Base-by-base conservation (phyloP, 306 rosid genomes). In the Albizia julibrissin region DNA sequence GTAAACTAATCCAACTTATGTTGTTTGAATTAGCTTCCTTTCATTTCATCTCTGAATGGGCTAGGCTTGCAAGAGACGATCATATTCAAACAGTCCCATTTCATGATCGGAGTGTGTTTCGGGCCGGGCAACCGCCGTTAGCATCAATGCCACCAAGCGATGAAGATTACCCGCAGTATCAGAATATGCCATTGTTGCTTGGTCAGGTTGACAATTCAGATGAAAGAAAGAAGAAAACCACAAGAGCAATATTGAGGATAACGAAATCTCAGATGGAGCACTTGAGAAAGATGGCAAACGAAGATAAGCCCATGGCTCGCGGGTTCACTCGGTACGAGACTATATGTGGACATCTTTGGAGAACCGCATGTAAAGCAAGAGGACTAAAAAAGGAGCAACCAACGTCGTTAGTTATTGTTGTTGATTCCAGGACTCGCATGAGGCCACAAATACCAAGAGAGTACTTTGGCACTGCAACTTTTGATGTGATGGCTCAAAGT, bases 261-360 rank as follows among this genome's bases (percentile, higher is more conserved):
- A 66, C 79, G n/a, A 87, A 85, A 84, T 39, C n/a, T 1, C 91
- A 88, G 69, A 84, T 88, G 3, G 91, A 87, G 42, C 77, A 69
- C 0, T 56, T 93, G n/a, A 91, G 75, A 70, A 77, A 68, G 21
- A 50, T 7, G 42, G 93, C 94, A 0, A 90, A 93, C 27, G 82
- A 86, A 7, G 11, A 42, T 42, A 73, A 37, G 2, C 78, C 66
- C 13, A 31, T 52, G 0, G 65, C 22, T 1, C 88, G 86, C 0
- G 49, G 79, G 27, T 92, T 80, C n/a, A 88, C 84, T 0, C 81
- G 92, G 49, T 91, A 82, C 2, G 96, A 93, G 82, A 72, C 85
- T 0, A 3, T 93, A 9, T 72, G 93, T 0, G 92, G 91, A 0
- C 89, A 93, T 52, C 37, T 91, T 90, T 0, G 92, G 91, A 87